Evolutionary conservation across 495 filamentous ascomycete genomes (phyloP).

Genomic region (Stereocaulon alpinum): DNA sequence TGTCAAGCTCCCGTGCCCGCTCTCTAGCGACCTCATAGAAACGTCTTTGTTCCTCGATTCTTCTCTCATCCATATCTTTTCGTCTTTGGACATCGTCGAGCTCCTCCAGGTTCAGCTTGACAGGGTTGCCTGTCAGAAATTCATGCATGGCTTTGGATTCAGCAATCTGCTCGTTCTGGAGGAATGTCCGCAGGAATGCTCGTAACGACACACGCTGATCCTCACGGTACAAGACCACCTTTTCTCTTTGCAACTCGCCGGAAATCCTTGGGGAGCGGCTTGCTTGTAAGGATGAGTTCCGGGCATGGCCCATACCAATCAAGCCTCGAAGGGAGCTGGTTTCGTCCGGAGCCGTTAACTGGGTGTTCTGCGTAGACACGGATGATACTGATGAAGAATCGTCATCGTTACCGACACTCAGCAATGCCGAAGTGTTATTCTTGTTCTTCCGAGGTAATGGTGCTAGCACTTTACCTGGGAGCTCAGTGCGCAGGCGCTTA

Average conservation of each 20-base stretch:
- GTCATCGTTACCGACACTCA: slow-evolving; percentile 41
- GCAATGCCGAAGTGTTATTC: slow-evolving; percentile 50
- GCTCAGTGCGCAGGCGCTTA: slow-evolving; percentile 66
- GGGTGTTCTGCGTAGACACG: slow-evolving; percentile 48
- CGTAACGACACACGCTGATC: slow-evolving; percentile 85
- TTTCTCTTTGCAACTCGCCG: slow-evolving; percentile 31
- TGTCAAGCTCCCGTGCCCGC: slow-evolving; percentile 83
- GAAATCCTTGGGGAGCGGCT: slow-evolving; percentile 41
- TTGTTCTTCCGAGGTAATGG: slow-evolving; percentile 87
- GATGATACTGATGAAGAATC: slow-evolving; percentile 72
- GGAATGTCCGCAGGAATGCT: slow-evolving; percentile 72
- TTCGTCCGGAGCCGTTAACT: slow-evolving; percentile 28
- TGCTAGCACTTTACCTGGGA: slow-evolving; percentile 85
- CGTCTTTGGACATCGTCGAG: slow-evolving; percentile 63
- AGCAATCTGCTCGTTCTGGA: slow-evolving; percentile 77
- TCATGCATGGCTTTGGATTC: slow-evolving; percentile 69
- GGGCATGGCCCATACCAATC: slow-evolving; percentile 24
- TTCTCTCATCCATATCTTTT: slow-evolving; percentile 74
- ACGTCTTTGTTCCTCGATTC: slow-evolving; percentile 79
- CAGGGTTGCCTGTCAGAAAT: slow-evolving; percentile 62
- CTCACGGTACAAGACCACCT: slow-evolving; percentile 66
- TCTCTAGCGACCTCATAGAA: slow-evolving; percentile 94
- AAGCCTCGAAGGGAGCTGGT: slow-evolving; percentile 31
- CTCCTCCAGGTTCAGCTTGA: slow-evolving; percentile 71
- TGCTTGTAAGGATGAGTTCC: slow-evolving; percentile 33